phyloP scores from a whole-genome alignment of 371 early-diverging fungal species.

The Mucor indicus region DNA sequence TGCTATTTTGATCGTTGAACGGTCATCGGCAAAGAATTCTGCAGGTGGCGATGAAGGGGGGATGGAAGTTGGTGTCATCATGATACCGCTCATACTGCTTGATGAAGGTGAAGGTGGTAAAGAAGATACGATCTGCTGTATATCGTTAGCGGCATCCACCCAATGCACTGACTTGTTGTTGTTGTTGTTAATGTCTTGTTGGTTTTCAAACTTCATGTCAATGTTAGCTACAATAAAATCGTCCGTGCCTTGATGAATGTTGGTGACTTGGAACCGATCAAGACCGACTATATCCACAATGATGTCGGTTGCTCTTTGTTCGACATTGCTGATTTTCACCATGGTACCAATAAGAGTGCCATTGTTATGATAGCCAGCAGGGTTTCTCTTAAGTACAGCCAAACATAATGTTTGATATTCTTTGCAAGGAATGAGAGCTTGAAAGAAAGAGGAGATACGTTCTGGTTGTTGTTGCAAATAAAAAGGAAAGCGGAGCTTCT shows the following conservation, averaged over 20 bases:
- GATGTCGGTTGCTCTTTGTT: constrained; percentile 29
- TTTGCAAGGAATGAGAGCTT: constrained; percentile 3
- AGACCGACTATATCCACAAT: constrained; percentile 41
- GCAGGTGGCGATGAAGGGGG: not conserved
- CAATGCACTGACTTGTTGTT: not conserved
- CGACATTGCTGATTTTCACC: constrained; percentile 31
- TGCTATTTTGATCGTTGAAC: constrained; percentile 3
- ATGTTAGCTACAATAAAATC: constrained; percentile 21
- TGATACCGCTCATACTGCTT: no score
- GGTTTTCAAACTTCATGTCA: constrained; percentile 9
- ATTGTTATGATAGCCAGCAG: constrained; percentile 5
- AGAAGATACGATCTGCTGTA: not conserved
- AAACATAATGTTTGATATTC: constrained; percentile 11
- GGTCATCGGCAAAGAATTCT: not conserved
- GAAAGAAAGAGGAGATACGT: not conserved
- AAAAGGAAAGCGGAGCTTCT: constrained; percentile 18
- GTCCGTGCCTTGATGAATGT: constrained; percentile 19
- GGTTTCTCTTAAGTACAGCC: constrained; percentile 9
- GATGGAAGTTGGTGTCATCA: not conserved
- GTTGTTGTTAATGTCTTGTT: not conserved
- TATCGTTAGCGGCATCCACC: not conserved
- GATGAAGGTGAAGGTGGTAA: not conserved
- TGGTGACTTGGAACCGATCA: constrained; percentile 37
- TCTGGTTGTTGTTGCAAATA: not conserved
- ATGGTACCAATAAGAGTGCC: constrained; percentile 35